phyloP scores from a whole-genome alignment of 164 flowering plant genomes.

The Kingdonia uniflora region DNA sequence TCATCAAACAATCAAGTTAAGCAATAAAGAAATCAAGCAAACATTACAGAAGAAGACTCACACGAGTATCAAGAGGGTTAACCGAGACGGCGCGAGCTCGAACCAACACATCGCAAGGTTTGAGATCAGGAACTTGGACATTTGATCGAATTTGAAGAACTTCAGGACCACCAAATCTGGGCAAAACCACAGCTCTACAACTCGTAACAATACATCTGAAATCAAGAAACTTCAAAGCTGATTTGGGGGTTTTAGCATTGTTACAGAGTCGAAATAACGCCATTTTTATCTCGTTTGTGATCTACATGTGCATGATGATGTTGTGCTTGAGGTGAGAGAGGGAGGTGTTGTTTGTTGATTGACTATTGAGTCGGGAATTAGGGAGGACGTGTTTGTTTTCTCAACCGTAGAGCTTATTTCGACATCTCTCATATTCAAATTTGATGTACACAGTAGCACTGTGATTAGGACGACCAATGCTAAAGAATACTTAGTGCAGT shows the following conservation, averaged over 20 bases:
- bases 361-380: no score
- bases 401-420: constrained; percentile 2
- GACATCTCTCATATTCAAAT: no score
- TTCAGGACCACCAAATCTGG: constrained; percentile 90
- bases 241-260: background rate
- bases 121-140: constrained; percentile 64
- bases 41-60: constrained; percentile 1
- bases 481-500: no score
- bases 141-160: constrained; percentile 59
- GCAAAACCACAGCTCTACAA: constrained; percentile 76
- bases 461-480: no score
- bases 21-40: background rate
- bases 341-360: no score
- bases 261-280: constrained; percentile 7
- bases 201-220: constrained; percentile 36
- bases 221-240: no score
- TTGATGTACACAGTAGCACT: no score
- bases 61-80: constrained; percentile 80
- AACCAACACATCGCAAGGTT: constrained; percentile 77
- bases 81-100: constrained; percentile 84
- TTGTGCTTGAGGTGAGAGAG: no score
- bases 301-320: no score
- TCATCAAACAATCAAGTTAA: background rate
- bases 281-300: constrained; percentile 7
- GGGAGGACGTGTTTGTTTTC: background rate